A percentile compares a stretch with the other conserved stretches of the same genome.
Evolutionary conservation across 768 basidiomycete genomes (phyloP).

Genomic region (Suillus spraguei): DNA sequence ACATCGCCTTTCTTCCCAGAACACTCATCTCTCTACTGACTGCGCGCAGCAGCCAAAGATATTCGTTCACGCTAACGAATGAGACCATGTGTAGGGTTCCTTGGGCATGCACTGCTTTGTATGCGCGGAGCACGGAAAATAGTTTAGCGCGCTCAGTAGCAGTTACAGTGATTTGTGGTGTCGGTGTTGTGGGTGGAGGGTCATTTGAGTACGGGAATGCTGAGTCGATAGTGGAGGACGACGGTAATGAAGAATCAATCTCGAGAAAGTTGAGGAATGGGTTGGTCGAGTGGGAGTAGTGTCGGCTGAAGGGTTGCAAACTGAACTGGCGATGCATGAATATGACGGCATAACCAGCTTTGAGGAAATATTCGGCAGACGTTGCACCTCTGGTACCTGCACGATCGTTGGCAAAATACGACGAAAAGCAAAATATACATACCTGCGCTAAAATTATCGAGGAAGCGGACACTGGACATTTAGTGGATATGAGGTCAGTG

Average conservation of each 20-base stretch:
- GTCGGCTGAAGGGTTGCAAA: conserved; percentile 94
- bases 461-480: conserved; percentile 84
- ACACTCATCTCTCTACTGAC: conserved; percentile 77
- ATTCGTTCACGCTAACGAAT: conserved; percentile 95
- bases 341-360: conserved; percentile 94
- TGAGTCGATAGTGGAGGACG: conserved; percentile 22
- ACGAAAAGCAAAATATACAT: conserved; percentile 24
- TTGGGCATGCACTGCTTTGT: conserved; percentile 76
- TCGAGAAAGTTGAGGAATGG: conserved; percentile 96
- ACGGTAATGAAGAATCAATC: conserved; percentile 42
- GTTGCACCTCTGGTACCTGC: conserved; percentile 94
- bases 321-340: conserved; percentile 99
- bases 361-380: conserved; percentile 97
- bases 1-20: conserved; percentile 76
- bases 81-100: conserved; percentile 83
- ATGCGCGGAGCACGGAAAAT: conserved; percentile 70
- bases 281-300: conserved; percentile 98
- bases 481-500: conserved; percentile 25
- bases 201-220: conserved; percentile 35
- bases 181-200: conserved; percentile 20
- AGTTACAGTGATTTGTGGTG: conserved; percentile 65
- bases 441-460: conserved; percentile 99
- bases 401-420: conserved; percentile 3
- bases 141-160: conserved; percentile 65
- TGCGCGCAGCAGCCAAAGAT: conserved; percentile 87